These are phyloP conservation scores for Lachancea sp. DNA, from an alignment of 805 yeast species.

Conservation along the genomic window DNA sequence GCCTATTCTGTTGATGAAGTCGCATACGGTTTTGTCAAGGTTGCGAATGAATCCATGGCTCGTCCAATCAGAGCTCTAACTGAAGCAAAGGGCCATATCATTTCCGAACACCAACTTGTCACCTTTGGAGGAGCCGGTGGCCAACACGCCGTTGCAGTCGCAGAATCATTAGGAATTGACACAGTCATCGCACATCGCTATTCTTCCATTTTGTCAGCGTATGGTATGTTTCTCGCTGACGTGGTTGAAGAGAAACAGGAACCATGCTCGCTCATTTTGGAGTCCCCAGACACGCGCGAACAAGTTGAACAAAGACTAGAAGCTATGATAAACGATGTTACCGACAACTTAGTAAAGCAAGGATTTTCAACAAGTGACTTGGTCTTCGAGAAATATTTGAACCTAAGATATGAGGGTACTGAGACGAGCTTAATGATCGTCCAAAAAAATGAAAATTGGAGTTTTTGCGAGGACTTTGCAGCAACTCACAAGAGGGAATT, in stretches of 20 bases:
- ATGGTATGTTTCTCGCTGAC: conserved; percentile 83
- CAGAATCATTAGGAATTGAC: conserved; percentile 59
- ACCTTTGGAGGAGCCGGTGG: conserved; percentile 95
- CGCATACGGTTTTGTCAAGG: conserved; percentile 74
- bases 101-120: conserved; percentile 62
- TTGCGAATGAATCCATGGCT: conserved; percentile 88
- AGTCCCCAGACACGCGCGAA: conserved; percentile 23
- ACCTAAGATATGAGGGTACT: conserved; percentile 81
- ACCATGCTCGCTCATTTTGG: conserved; percentile 50
- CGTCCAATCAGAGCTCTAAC: conserved; percentile 80
- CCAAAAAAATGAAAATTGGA: conserved; percentile 21
- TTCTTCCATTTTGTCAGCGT: conserved; percentile 80
- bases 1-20: conserved; percentile 55
- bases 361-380: conserved; percentile 46
- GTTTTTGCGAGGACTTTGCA: conserved; percentile 40
- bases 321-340: conserved; percentile 39
- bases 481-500: conserved; percentile 58
- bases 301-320: conserved; percentile 42
- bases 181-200: conserved; percentile 71
- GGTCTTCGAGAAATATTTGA: conserved; percentile 56
- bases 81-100: conserved; percentile 73
- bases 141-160: conserved; percentile 77
- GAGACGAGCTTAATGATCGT: conserved; percentile 78
- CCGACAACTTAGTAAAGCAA: conserved; percentile 41
- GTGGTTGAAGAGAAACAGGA: conserved; percentile 75